Conservation (phyloP, 73 alveolate species). For the Urostyla sp. region DNA sequence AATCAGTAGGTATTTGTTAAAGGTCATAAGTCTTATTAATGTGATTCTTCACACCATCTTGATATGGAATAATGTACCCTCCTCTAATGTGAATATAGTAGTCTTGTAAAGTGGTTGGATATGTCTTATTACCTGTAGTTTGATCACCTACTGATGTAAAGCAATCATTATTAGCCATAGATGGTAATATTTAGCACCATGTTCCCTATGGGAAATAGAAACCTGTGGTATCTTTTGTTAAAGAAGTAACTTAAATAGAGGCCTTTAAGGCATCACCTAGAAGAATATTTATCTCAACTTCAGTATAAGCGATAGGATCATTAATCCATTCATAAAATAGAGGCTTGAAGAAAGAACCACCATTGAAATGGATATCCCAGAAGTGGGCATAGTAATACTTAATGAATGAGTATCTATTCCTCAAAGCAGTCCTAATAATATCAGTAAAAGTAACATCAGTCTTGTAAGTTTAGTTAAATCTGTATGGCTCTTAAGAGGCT, state of each 20-base stretch:
- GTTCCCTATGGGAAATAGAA: conserved; percentile 70
- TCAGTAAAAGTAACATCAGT: conserved; percentile 47
- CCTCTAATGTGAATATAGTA: conserved; percentile 81
- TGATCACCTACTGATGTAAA: conserved; percentile 27
- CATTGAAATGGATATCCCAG: conserved; percentile 65
- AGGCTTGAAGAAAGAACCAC: conserved; percentile 92
- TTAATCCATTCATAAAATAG: conserved; percentile 87
- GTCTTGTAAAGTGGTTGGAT: conserved; percentile 60
- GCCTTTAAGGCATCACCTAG: conserved; percentile 71
- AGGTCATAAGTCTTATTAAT: conserved; percentile 72
- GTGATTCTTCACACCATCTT: conserved; percentile 64
- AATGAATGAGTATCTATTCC: conserved; percentile 86
- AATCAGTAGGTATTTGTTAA: conserved; percentile 65
- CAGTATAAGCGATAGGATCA: conserved; percentile 58
- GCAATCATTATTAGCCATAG: conserved; percentile 45
- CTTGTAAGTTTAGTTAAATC: conserved; percentile 40
- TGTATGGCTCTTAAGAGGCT: conserved; percentile 55
- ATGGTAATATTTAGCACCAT: conserved; percentile 75
- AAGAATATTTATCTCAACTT: conserved; percentile 60
- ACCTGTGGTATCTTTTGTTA: conserved; percentile 6
- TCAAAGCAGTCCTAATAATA: conserved; percentile 79
- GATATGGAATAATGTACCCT: conserved; percentile 86
- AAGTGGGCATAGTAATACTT: conserved; percentile 87
- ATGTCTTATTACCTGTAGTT: background rate
- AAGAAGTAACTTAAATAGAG: conserved; percentile 48